Conservation (phyloP, 2,329 filamentous ascomycete genomes). For the Pseudofabraea citricarpa region DNA sequence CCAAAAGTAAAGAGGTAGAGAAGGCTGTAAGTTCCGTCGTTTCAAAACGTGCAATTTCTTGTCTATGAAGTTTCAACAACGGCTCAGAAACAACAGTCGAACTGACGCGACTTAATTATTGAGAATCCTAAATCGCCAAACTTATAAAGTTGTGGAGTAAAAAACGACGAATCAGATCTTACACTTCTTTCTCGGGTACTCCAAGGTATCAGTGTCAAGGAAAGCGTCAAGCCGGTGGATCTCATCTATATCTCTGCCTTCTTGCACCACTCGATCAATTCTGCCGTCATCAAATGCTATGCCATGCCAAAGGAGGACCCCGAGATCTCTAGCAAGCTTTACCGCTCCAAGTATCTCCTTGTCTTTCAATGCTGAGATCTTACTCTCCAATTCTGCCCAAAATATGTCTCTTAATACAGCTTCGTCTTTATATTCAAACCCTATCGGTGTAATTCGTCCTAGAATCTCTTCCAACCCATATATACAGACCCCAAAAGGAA, state of each 20-base stretch:
- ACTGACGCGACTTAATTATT: no score
- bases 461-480: conserved; percentile 59
- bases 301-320: conserved; percentile 58
- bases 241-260: conserved; percentile 45
- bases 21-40: no score
- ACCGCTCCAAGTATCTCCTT: conserved; percentile 29
- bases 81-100: no score
- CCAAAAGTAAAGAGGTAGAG: no score
- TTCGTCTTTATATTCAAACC: conserved; percentile 40
- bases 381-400: conserved; percentile 38
- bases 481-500: conserved; percentile 55
- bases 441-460: conserved; percentile 34
- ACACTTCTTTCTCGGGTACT: no score
- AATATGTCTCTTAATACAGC: conserved; percentile 40
- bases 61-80: no score
- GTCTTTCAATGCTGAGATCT: conserved; percentile 25
- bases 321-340: conserved; percentile 42
- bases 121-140: no score
- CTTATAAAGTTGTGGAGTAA: no score
- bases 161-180: no score
- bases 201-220: conserved; percentile 10
- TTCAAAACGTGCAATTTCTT: no score
- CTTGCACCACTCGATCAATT: conserved; percentile 52
- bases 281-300: conserved; percentile 58
- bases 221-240: conserved; percentile 43